Percentiles rank a stretch among this genome's conserved stretches.
phyloP scores from a whole-genome alignment of 1,284 basidiomycete species.

The Fistulinella cinereoalba region DNA sequence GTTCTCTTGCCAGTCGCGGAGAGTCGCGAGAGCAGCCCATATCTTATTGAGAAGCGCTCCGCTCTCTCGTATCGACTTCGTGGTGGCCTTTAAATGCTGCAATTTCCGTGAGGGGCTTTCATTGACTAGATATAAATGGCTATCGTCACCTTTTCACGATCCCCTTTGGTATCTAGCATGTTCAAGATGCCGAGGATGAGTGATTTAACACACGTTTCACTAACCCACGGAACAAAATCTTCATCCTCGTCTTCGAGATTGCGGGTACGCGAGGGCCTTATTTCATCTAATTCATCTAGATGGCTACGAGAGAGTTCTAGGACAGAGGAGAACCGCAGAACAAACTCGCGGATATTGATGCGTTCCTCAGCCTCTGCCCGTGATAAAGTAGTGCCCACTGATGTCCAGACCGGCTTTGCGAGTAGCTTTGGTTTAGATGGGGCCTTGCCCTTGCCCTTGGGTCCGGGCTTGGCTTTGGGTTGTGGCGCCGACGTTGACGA shows the following conservation, averaged over 20 bases:
- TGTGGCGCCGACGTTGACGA: slow-evolving; percentile 9
- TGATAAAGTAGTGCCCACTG: slow-evolving; percentile 44
- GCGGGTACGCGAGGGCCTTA: slow-evolving; percentile 42
- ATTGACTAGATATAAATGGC: slow-evolving; percentile 16
- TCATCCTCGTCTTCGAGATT: slow-evolving; percentile 39
- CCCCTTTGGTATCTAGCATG: slow-evolving; percentile 46
- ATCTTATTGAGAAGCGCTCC: slow-evolving; percentile 59
- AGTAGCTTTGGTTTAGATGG: slow-evolving; percentile 27
- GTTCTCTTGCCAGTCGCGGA: slow-evolving; percentile 41
- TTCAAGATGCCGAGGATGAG: slow-evolving; percentile 58
- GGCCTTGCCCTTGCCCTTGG: slow-evolving; percentile 15
- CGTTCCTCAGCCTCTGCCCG: slow-evolving; percentile 53
- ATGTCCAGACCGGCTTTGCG: slow-evolving; percentile 48
- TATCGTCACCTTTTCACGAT: slow-evolving; percentile 36
- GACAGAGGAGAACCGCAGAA: slow-evolving; percentile 56
- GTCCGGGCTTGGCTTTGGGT: slow-evolving; percentile 11
- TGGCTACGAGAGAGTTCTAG: slow-evolving; percentile 53
- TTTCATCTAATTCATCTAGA: slow-evolving; percentile 63
- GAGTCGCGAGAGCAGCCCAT: slow-evolving; percentile 50
- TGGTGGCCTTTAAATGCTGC: slow-evolving; percentile 45
- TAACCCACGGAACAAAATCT: slow-evolving; percentile 54
- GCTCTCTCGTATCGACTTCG: slow-evolving; percentile 49
- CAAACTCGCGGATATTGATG: slow-evolving; percentile 70
- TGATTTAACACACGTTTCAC: slow-evolving; percentile 58
- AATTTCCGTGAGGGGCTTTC: slow-evolving; percentile 1